A percentile compares a stretch with the other conserved stretches of the same genome.
These are phyloP conservation scores for Mucor circinelloides DNA, from an alignment of 371 early-diverging fungal genomes.

Conservation along the genomic window DNA sequence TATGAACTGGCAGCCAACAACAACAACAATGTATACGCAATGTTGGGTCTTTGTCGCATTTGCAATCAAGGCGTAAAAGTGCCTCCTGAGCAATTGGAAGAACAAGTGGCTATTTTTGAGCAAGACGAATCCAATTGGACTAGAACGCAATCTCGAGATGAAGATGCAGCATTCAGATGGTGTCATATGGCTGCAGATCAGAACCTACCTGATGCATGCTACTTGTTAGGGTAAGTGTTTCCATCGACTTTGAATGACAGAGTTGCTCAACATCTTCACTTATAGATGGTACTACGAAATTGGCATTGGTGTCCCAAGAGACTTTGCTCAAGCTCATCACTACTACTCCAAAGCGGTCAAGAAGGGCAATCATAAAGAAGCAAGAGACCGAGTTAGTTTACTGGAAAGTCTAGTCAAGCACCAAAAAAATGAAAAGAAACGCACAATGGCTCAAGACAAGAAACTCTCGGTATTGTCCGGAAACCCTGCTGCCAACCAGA, in stretches of 20 bases:
- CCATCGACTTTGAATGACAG: background rate
- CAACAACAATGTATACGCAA: conserved; percentile 26
- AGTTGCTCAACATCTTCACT: too few species aligned
- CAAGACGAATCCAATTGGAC: conserved; percentile 46
- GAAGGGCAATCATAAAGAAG: conserved; percentile 32
- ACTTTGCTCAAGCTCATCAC: conserved; percentile 32
- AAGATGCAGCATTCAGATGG: conserved; percentile 52
- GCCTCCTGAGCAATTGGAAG: conserved; percentile 28
- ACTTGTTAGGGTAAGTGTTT: conserved; percentile 39
- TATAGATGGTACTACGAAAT: conserved; percentile 50
- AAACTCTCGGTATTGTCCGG: background rate
- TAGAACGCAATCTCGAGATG: conserved; percentile 34
- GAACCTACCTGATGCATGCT: conserved; percentile 40
- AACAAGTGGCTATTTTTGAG: conserved; percentile 22
- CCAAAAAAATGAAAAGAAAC: conserved; percentile 18
- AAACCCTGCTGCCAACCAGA: background rate
- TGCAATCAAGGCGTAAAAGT: conserved; percentile 41
- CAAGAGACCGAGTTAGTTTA: conserved; percentile 6
- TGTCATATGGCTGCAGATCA: conserved; percentile 44
- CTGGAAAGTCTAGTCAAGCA: conserved; percentile 17
- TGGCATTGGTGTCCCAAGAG: conserved; percentile 44
- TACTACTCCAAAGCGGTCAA: conserved; percentile 38
- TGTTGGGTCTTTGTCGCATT: conserved; percentile 36
- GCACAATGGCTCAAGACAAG: conserved; percentile 7
- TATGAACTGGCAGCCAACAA: conserved; percentile 34